Percentiles rank a stretch among this genome's conserved stretches.
Conservation (phyloP, 2,329 filamentous ascomycete species). For the Nemania abortiva region DNA sequence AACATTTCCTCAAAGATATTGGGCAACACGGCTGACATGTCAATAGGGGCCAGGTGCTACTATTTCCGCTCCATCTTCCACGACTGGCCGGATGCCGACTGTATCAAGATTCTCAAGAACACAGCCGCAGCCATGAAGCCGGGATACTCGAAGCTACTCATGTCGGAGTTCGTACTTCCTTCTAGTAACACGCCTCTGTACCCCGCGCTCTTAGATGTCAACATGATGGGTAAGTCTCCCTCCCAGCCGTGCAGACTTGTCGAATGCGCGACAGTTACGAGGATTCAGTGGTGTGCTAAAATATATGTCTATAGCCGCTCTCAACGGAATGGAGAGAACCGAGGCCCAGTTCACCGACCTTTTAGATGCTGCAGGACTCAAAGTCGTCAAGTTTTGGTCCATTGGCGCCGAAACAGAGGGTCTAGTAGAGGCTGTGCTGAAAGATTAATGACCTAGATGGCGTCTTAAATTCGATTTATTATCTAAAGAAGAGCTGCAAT, state of each 20-base stretch:
- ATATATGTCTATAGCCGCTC: slow-evolving; percentile 33
- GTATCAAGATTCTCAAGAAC: slow-evolving; percentile 47
- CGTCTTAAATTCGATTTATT: no score
- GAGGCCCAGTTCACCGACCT: slow-evolving; percentile 55
- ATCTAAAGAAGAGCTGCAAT: no score
- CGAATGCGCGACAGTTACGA: no score
- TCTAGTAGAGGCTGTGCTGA: slow-evolving; percentile 28
- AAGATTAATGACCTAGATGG: slow-evolving; percentile 8
- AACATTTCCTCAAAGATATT: no score
- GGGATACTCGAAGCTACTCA: slow-evolving; percentile 54
- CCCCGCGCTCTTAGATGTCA: slow-evolving; percentile 53
- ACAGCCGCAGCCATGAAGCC: slow-evolving; percentile 45
- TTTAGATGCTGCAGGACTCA: slow-evolving; percentile 51
- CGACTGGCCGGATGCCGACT: slow-evolving; percentile 50
- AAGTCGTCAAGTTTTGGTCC: slow-evolving; percentile 34
- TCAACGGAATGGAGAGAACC: slow-evolving; percentile 55
- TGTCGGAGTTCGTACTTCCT: slow-evolving; percentile 55
- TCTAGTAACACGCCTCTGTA: slow-evolving; percentile 48
- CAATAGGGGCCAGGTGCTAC: slow-evolving; percentile 46
- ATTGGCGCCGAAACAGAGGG: slow-evolving; percentile 27
- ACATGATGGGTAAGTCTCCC: slow-evolving; percentile 52
- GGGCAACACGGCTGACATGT: no score
- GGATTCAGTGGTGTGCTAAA: not conserved
- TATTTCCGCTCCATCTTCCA: slow-evolving; percentile 52
- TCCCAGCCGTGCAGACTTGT: not conserved